Base-by-base conservation (phyloP, 495 filamentous ascomycete species). In the Neurospora tetraspora region DNA sequence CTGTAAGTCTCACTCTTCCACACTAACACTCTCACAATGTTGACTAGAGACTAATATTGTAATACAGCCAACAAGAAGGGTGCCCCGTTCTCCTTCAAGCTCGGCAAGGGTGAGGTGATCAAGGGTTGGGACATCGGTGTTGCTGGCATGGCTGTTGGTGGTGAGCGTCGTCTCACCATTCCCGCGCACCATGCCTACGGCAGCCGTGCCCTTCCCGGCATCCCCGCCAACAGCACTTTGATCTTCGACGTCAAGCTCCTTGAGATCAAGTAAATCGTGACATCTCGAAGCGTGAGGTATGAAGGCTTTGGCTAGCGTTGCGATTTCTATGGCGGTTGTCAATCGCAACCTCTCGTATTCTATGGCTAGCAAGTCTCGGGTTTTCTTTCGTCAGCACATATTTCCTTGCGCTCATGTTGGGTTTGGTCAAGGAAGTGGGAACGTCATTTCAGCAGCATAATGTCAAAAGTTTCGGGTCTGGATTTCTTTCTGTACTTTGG, bases 111-210 rank as follows among this genome's bases (percentile, higher is more conserved):
- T 72, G 93, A 98, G 79, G 96, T 99, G 76, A 98, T 99, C 85
- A 94, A 97, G 88, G 96, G 96, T 76, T 98, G 95, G 96, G 96
- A 99, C 80, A 89, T 97, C 74, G 96, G 96, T 81, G 84, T 99
- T 74, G 87, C 86, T 72, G 96, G 96, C 80, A 97, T 99, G 94
- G 84, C 91, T 70, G 89, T 92, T 72, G 94, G 96, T 81, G 94
- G 93, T 73, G 96, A 98, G 87, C 93, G 96, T 75, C 89, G 96
- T 70, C 88, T 99, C 78, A 92, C 87, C 70, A 92, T 99, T 78
- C 96, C 96, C 45, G 86, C 96, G 20, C 82, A 91, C 72, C 87
- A 93, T 23, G 96, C 90, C 71, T 98, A 99, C 80, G 96, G 96
- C 82, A 91, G 87, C 84, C 91, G 92, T 82, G 81, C 85, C 45